phyloP scores from a whole-genome alignment of 352 stramenopile species.

The Phytophthora pseudosyringae region DNA sequence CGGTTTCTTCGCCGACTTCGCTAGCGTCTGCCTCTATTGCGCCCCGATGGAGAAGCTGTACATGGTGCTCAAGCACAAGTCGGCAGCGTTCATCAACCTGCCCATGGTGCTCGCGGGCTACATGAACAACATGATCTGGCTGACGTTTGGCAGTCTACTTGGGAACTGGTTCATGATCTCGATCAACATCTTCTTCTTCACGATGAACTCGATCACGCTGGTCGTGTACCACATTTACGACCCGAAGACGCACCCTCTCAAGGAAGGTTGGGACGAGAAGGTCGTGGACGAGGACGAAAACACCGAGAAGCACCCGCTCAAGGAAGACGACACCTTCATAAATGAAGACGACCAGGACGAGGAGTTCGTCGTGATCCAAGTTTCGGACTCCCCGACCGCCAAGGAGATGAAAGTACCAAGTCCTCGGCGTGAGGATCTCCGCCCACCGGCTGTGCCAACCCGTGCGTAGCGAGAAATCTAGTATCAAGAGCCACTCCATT shows the following conservation, averaged over 20 bases:
- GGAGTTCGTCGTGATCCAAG: constrained; percentile 25
- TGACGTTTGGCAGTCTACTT: constrained; percentile 48
- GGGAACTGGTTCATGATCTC: constrained; percentile 47
- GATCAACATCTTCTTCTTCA: constrained; percentile 41
- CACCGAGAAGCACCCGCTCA: constrained; percentile 14
- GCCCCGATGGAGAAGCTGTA: constrained; percentile 53
- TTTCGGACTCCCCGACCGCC: not conserved
- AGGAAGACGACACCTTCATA: constrained; percentile 1
- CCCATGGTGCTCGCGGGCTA: constrained; percentile 48
- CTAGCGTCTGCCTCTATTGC: constrained; percentile 50
- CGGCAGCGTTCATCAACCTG: constrained; percentile 55
- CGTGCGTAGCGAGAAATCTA: not conserved
- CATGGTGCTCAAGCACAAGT: constrained; percentile 49
- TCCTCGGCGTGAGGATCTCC: constrained; percentile 5
- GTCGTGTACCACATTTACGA: constrained; percentile 37
- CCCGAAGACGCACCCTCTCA: constrained; percentile 37
- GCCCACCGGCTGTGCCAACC: not conserved
- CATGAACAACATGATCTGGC: constrained; percentile 59
- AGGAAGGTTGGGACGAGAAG: constrained; percentile 30
- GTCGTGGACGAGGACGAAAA: constrained; percentile 12
- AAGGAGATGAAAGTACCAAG: constrained; percentile 3
- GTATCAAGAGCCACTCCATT: not conserved
- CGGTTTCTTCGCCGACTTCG: constrained; percentile 47
- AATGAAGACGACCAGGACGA: constrained; percentile 24
- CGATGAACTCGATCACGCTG: constrained; percentile 31